These are phyloP conservation scores for Metschnikowia kofuensis DNA, from an alignment of 805 yeast species.

Conservation along the genomic window DNA sequence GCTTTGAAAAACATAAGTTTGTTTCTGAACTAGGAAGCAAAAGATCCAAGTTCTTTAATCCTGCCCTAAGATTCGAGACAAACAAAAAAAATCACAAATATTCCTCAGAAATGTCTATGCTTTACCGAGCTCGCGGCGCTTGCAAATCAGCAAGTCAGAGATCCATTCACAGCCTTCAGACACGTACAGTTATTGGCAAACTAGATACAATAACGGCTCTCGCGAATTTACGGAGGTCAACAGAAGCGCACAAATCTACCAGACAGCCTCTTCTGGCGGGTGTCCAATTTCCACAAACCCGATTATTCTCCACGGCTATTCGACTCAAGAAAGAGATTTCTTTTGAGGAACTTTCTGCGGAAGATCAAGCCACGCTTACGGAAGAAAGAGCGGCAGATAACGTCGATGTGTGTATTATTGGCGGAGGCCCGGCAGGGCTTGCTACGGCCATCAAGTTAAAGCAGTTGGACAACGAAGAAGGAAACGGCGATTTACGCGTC, in stretches of 20 bases:
- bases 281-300: background rate
- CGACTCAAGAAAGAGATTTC: constrained; percentile 6
- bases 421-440: constrained; percentile 97
- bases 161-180: background rate
- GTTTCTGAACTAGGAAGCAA: background rate
- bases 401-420: constrained; percentile 93
- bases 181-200: too few relatives aligned
- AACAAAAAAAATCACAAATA: too few relatives aligned
- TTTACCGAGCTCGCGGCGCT: background rate
- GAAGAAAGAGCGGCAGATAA: constrained; percentile 78
- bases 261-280: background rate
- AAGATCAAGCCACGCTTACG: constrained; percentile 44
- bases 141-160: background rate
- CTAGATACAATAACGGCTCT: too few relatives aligned
- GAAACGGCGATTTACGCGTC: constrained; percentile 70
- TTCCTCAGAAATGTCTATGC: background rate
- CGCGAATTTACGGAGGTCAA: too few relatives aligned
- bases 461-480: constrained; percentile 70
- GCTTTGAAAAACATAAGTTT: too few relatives aligned
- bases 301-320: constrained; percentile 1
- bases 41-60: background rate
- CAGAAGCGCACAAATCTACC: background rate
- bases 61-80: too few relatives aligned
- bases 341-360: constrained; percentile 25
- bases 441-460: constrained; percentile 90